Evolutionary conservation across 345 rosid species (phyloP).

Genomic region (Alliaria petiolata): DNA sequence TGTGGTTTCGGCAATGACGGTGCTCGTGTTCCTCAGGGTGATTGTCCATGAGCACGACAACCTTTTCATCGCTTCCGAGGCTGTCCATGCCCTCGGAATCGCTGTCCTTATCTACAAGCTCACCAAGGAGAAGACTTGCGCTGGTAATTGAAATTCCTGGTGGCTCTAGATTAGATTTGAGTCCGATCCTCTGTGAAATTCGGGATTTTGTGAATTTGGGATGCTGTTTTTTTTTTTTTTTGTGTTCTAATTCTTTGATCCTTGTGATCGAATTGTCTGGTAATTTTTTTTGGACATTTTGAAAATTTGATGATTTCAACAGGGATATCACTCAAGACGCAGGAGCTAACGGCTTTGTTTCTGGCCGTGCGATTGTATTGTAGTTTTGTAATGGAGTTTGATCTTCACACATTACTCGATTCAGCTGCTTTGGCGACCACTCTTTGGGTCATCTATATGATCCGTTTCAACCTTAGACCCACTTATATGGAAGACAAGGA

Average conservation of each 20-base stretch:
- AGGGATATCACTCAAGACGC: slow-evolving; percentile 87
- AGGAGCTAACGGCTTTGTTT: slow-evolving; percentile 86
- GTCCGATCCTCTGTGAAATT: background rate
- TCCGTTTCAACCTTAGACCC: slow-evolving; percentile 67
- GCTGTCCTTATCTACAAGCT: slow-evolving; percentile 82
- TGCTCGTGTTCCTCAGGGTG: slow-evolving; percentile 62
- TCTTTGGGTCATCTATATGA: slow-evolving; percentile 92
- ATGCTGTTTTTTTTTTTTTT: background rate
- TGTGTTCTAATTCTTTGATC: background rate
- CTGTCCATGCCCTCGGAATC: slow-evolving; percentile 81
- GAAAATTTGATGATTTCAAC: slow-evolving; percentile 6
- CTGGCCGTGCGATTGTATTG: slow-evolving; percentile 77
- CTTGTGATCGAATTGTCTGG: background rate
- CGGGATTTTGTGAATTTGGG: background rate
- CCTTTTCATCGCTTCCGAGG: slow-evolving; percentile 83
- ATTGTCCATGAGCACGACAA: slow-evolving; percentile 85
- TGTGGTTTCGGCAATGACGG: slow-evolving; percentile 50
- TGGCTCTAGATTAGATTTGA: background rate
- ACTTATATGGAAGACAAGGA: slow-evolving; percentile 90
- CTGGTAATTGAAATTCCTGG: slow-evolving; percentile 36
- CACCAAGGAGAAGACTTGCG: slow-evolving; percentile 83
- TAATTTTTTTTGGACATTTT: too few relatives aligned
- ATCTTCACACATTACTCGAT: slow-evolving; percentile 82
- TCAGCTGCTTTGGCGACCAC: slow-evolving; percentile 69
- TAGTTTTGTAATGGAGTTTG: slow-evolving; percentile 90